A percentile compares a stretch with the other conserved stretches of the same genome.
phyloP scores from a whole-genome alignment of 1,284 basidiomycete species.

The Leucoagaricus sp. region DNA sequence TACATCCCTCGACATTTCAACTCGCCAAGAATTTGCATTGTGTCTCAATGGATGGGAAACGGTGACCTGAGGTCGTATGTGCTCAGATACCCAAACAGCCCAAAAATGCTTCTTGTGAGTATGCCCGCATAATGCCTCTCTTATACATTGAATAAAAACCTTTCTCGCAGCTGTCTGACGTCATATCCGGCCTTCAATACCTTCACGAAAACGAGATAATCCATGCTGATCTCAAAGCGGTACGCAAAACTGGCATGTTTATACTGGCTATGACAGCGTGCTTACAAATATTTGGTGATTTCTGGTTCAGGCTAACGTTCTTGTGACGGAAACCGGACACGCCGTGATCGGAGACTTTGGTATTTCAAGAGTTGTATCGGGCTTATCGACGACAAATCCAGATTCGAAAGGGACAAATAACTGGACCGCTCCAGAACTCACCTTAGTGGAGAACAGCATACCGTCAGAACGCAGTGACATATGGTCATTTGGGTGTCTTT shows the following conservation, averaged over 20 bases:
- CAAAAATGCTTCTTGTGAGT: neutral
- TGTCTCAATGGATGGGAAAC: constrained; percentile 10
- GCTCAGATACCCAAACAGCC: neutral
- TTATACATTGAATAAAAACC: neutral
- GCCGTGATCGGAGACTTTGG: constrained; percentile 32
- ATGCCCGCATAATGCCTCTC: too few species aligned
- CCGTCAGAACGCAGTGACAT: constrained; percentile 6
- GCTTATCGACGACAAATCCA: constrained; percentile 1
- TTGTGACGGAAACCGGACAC: constrained; percentile 20
- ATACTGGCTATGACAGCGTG: too few species aligned
- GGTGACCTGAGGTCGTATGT: neutral
- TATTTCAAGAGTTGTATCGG: constrained; percentile 22
- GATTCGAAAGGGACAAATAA: constrained; percentile 20
- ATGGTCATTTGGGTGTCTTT: constrained; percentile 12
- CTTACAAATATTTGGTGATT: neutral
- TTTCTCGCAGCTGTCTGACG: neutral
- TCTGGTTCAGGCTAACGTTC: constrained; percentile 26
- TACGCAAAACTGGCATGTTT: neutral
- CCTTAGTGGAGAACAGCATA: neutral
- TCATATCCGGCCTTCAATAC: neutral
- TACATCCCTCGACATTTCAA: neutral
- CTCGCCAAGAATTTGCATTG: neutral
- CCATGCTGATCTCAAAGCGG: constrained; percentile 8
- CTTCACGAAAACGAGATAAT: neutral
- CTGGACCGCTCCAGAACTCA: constrained; percentile 23